Evolutionary conservation across 2,329 filamentous ascomycete species (phyloP).

Genomic region (Botryosphaeria dothidea): DNA sequence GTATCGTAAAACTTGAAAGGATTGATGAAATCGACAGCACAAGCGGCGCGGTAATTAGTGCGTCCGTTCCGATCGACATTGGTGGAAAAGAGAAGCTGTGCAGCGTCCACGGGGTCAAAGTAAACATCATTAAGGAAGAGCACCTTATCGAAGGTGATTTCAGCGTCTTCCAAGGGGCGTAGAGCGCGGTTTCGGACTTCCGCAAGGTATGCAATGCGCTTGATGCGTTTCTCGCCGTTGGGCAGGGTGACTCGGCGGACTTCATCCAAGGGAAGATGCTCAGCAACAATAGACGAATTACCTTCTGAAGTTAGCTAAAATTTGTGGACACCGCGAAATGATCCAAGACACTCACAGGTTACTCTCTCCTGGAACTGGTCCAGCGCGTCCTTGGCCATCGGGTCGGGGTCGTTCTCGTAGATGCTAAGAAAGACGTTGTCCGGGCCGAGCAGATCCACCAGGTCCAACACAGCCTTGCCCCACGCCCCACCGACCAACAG

Average conservation of each 20-base stretch:
- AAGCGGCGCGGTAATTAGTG: slow-evolving; percentile 64
- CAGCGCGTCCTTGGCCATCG: slow-evolving; percentile 57
- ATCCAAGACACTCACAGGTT: slow-evolving; percentile 36
- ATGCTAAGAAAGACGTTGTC: slow-evolving; percentile 71
- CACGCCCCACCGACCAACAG: slow-evolving; percentile 63
- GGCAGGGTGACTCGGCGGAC: slow-evolving; percentile 64
- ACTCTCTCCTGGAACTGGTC: slow-evolving; percentile 53
- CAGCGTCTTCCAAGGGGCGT: slow-evolving; percentile 57
- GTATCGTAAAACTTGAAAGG: slow-evolving; percentile 73
- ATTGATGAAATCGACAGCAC: slow-evolving; percentile 69
- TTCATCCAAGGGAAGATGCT: slow-evolving; percentile 57
- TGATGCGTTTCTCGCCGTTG: slow-evolving; percentile 63
- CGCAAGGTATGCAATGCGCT: slow-evolving; percentile 73
- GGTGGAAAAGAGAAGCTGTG: slow-evolving; percentile 65
- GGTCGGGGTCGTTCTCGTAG: slow-evolving; percentile 70
- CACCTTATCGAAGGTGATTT: slow-evolving; percentile 60
- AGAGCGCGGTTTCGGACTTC: slow-evolving; percentile 72
- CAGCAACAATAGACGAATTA: slow-evolving; percentile 57
- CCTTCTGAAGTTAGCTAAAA: slow-evolving; percentile 28
- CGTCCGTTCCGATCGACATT: slow-evolving; percentile 55
- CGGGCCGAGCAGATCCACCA: slow-evolving; percentile 66
- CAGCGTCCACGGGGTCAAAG: slow-evolving; percentile 60
- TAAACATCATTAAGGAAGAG: slow-evolving; percentile 69
- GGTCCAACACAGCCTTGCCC: slow-evolving; percentile 60
- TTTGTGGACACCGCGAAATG: not conserved